These are phyloP conservation scores for Vishniacozyma victoriae DNA, from an alignment of 768 basidiomycete genomes.

Conservation along the genomic window DNA sequence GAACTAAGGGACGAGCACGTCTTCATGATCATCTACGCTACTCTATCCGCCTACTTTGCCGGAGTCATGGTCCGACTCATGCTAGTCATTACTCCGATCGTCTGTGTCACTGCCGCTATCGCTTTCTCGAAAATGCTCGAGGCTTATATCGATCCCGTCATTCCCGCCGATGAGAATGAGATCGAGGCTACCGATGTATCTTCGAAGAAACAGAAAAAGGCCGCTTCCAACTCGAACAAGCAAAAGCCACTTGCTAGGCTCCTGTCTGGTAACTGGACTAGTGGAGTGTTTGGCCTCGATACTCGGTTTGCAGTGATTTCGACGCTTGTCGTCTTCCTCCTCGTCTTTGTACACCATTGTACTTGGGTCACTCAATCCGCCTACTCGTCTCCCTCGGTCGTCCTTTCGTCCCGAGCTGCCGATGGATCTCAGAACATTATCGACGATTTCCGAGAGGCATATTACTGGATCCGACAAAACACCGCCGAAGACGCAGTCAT, in stretches of 20 bases:
- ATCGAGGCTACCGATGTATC: constrained; percentile 36
- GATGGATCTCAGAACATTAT: constrained; percentile 93
- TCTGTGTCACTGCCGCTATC: constrained; percentile 87
- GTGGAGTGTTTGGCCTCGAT: constrained; percentile 79
- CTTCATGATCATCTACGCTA: constrained; percentile 96
- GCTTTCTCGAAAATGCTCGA: constrained; percentile 82
- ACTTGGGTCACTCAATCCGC: constrained; percentile 92
- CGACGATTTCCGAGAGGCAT: constrained; percentile 98
- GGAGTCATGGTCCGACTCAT: constrained; percentile 99
- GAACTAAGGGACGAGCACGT: constrained; percentile 92
- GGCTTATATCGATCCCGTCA: constrained; percentile 76
- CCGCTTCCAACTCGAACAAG: constrained; percentile 46
- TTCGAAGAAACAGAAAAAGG: constrained; percentile 59
- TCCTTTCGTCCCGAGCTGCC: constrained; percentile 67
- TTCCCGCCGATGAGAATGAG: constrained; percentile 55
- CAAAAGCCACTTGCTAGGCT: constrained; percentile 48
- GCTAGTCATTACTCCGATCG: constrained; percentile 93
- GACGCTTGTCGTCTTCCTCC: constrained; percentile 69
- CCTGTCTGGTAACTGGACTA: constrained; percentile 10
- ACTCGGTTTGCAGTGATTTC: constrained; percentile 68
- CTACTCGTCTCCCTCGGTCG: constrained; percentile 96
- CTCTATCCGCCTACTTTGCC: constrained; percentile 94
- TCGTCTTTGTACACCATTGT: constrained; percentile 91
- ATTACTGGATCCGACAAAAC: constrained; percentile 97
- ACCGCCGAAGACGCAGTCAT: constrained; percentile 86